Conservation (phyloP, 2,329 filamentous ascomycete genomes). For the Tetracladium maxilliforme region DNA sequence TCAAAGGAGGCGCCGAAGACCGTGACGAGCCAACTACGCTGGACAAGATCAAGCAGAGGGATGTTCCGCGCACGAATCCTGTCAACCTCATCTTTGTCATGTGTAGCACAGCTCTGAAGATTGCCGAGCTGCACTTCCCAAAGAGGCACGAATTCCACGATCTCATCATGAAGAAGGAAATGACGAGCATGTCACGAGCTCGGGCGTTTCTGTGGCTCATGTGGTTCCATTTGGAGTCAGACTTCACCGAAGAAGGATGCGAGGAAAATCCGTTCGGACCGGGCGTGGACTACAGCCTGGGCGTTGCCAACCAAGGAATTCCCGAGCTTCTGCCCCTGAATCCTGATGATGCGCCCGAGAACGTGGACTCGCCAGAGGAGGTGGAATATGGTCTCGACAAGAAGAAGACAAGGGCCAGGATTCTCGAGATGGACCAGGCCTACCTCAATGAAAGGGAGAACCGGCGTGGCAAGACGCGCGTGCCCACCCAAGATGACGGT, state of each 20-base stretch:
- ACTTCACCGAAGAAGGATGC: slow-evolving; percentile 79
- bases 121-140: slow-evolving; percentile 87
- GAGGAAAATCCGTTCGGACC: slow-evolving; percentile 81
- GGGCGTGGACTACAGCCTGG: slow-evolving; percentile 48
- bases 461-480: slow-evolving; percentile 16
- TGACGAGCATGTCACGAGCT: slow-evolving; percentile 71
- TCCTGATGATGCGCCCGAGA: slow-evolving; percentile 51
- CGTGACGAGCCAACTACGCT: slow-evolving; percentile 70
- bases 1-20: slow-evolving; percentile 93
- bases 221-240: slow-evolving; percentile 97
- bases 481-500: slow-evolving; percentile 27
- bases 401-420: slow-evolving; percentile 59
- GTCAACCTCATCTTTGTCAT: slow-evolving; percentile 96
- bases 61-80: slow-evolving; percentile 77
- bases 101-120: slow-evolving; percentile 74
- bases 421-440: slow-evolving; percentile 59
- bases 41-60: slow-evolving; percentile 59
- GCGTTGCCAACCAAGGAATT: slow-evolving; percentile 54
- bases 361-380: slow-evolving; percentile 59
- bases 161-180: slow-evolving; percentile 78
- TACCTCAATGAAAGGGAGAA: slow-evolving; percentile 39
- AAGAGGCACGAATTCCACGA: slow-evolving; percentile 85
- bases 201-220: slow-evolving; percentile 91
- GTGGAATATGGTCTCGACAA: slow-evolving; percentile 57
- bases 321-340: slow-evolving; percentile 52